phyloP scores from a whole-genome alignment of 805 yeast species.

The Starmerella roubikii region DNA sequence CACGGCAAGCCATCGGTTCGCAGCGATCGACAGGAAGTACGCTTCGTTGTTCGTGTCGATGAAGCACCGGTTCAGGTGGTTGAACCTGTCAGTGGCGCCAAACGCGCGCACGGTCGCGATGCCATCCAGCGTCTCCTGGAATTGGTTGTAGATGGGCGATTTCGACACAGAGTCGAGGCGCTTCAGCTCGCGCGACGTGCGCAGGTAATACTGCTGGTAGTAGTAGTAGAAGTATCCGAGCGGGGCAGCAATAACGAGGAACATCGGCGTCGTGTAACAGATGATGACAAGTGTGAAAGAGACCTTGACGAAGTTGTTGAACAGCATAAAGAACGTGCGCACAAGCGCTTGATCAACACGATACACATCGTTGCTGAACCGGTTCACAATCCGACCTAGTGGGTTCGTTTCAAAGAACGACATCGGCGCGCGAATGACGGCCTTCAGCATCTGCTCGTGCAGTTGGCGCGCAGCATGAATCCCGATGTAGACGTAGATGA shows the following conservation, averaged over 20 bases:
- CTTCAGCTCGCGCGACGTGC: conserved; percentile 64
- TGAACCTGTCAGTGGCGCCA: conserved; percentile 51
- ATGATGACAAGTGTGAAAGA: conserved; percentile 67
- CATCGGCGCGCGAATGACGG: conserved; percentile 83
- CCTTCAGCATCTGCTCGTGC: conserved; percentile 59
- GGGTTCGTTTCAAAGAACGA: conserved; percentile 91
- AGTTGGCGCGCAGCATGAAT: conserved; percentile 61
- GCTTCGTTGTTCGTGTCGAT: conserved; percentile 85
- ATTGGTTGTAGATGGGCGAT: conserved; percentile 68
- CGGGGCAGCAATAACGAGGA: conserved; percentile 61
- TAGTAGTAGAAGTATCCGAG: conserved; percentile 48
- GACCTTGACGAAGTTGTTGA: conserved; percentile 27
- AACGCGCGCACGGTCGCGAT: conserved; percentile 68
- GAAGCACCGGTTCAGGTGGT: conserved; percentile 36
- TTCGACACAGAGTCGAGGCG: conserved; percentile 54
- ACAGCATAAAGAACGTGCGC: conserved; percentile 27
- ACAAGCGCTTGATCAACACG: conserved; percentile 64
- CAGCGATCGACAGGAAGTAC: conserved; percentile 78
- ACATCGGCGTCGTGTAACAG: conserved; percentile 76
- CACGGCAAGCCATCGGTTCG: conserved; percentile 96
- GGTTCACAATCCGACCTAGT: conserved; percentile 76
- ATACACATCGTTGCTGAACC: conserved; percentile 82
- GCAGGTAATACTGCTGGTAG: conserved; percentile 56
- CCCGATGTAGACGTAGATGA: conserved; percentile 31
- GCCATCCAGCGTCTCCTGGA: conserved; percentile 71